Evolutionary conservation across 768 basidiomycete genomes (phyloP), one percentile per base, ranked within the genome.

Genomic region (Pisolithus microcarpus): DNA sequence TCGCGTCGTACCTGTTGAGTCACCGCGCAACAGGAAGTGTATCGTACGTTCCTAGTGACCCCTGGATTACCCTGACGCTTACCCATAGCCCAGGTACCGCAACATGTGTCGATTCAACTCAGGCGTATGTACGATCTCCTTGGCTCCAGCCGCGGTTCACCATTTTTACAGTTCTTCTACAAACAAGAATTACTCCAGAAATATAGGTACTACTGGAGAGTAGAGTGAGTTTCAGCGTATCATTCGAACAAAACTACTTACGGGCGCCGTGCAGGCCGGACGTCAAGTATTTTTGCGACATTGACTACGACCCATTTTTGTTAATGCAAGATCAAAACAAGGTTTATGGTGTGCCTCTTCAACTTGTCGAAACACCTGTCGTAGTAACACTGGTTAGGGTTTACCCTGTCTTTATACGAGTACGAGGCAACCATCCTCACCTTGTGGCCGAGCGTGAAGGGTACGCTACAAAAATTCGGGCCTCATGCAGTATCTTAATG

Each of bases 71-170:
- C 42, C 26, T 19, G 13, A 34, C 21, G 18, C 51, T 61, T 10
- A 59, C 38, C 4, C n/a, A 16, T 38, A 10, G 21, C 45, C 30
- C 58, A 84, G 81, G 18, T 95, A 96, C 62, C 82, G 93, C 38
- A 92, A 95, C 58, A 95, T 96, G 94, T 96, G 94, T 68, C 81
- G 94, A 10, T 97, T 84, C 70, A 91, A 94, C 69, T 92, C 89
- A 43, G 91, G 90, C 30, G 89, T 91, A 67, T 56, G 82, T 54
- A 1, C 30, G 24, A 39, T 19, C 21, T 26, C 9, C 47, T 15
- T 43, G 5, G 19, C 31, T 38, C 26, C 19, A 19, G 37, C 15
- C 36, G 11, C 46, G 16, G 46, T 48, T 60, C 7, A 52, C 46
- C 4, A 39, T 38, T 16, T 26, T 43, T 30, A 8, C 52, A 90